Evolutionary conservation across 108 stramenopile genomes (phyloP).

Genomic region (Skeletonema grethae): DNA sequence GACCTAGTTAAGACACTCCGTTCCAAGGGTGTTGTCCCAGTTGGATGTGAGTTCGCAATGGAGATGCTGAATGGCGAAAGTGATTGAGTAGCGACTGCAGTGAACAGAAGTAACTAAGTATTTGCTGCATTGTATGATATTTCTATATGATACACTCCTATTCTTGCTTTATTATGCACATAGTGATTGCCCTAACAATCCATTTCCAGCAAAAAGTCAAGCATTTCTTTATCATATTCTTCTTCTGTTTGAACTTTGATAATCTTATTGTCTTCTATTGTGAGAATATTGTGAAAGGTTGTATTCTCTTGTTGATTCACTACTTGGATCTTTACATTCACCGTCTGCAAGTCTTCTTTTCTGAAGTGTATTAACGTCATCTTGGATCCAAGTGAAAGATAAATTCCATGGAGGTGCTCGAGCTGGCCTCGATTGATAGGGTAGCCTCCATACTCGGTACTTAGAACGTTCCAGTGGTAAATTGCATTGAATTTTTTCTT

Average conservation of each 20-base stretch:
- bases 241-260: neutral
- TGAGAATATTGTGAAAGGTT: neutral
- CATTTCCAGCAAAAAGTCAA: neutral
- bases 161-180: neutral
- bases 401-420: neutral
- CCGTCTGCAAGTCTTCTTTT: neutral
- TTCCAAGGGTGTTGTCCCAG: conserved; percentile 64
- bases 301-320: conserved; percentile 3
- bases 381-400: conserved; percentile 1
- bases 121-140: neutral
- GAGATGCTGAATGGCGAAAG: conserved; percentile 37
- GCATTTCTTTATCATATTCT: neutral
- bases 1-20: conserved; percentile 53
- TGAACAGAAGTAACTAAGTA: neutral
- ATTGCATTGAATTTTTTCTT: neutral
- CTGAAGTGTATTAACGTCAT: neutral
- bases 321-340: neutral
- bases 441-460: neutral
- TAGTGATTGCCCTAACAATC: neutral
- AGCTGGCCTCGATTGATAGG: neutral
- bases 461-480: neutral
- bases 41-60: conserved; percentile 68
- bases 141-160: neutral
- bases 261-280: neutral
- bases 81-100: neutral